Evolutionary conservation across 2,329 filamentous ascomycete genomes (phyloP).

Genomic region (Diplodia seriata): DNA sequence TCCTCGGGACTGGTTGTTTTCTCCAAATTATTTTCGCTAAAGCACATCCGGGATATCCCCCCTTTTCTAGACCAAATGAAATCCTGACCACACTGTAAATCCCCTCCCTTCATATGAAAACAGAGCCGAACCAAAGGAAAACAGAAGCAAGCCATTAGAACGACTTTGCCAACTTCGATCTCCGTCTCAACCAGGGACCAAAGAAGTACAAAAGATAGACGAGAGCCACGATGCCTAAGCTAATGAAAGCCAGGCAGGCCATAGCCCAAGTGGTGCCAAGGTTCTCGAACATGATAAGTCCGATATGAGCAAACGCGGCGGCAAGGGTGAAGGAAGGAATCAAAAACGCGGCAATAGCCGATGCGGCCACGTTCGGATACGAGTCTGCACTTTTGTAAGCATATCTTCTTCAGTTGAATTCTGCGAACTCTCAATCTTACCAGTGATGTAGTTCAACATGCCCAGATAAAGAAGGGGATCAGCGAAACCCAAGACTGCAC

Average conservation of each 20-base stretch:
- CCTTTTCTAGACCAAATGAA: background rate
- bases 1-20: background rate
- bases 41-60: background rate
- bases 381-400: conserved; percentile 16
- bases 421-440: background rate
- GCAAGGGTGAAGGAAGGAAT: conserved; percentile 32
- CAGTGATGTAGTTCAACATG: conserved; percentile 33
- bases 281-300: conserved; percentile 31
- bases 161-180: conserved; percentile 20
- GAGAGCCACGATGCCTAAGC: conserved; percentile 31
- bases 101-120: background rate
- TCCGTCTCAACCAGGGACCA: conserved; percentile 29
- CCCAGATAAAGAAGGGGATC: conserved; percentile 28
- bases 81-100: background rate
- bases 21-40: background rate
- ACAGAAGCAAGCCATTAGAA: conserved; percentile 9
- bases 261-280: conserved; percentile 33
- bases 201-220: conserved; percentile 33
- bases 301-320: conserved; percentile 31
- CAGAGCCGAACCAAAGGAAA: background rate
- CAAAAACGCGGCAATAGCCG: conserved; percentile 30
- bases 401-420: background rate
- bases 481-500: conserved; percentile 23
- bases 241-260: conserved; percentile 32
- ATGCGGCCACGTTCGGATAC: conserved; percentile 31